Base-by-base conservation (phyloP, 2,329 filamentous ascomycete species). In the Exophiala aquamarina region DNA sequence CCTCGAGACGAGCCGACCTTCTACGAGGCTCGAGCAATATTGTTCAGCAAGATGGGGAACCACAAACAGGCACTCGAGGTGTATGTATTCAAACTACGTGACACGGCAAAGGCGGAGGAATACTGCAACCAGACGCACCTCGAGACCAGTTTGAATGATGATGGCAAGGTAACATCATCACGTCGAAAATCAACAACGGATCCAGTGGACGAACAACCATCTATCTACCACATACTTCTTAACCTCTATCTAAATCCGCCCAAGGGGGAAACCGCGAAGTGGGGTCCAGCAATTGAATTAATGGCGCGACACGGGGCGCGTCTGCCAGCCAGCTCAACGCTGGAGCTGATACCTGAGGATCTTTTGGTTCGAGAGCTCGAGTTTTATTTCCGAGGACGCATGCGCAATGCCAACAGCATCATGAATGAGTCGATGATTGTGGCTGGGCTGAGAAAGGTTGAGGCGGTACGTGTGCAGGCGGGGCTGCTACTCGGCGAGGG, bases 41-140 rank as follows among this genome's bases (percentile, higher is more conserved):
- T 97, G 15, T 80, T 97, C 31, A 90, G 89, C 67, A 94, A 93
- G 59, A 95, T 97, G 88, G 89, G 89, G 5, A 86, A 92, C 60
- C 91, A 98, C 70, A 91, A 89, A 63, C 90, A 97, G 68, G 93
- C 93, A 0, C 73, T 98, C n/a, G 87, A 93, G 64, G 95, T 98
- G 42, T 98, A 95, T 65, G 92, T 97, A 20, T 98, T 96, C 70
- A 93, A 92, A 66, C 81, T 98, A 66, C 74, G 87, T 57, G 86
- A 95, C 65, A 92, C 88, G 54, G 74, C 72, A 10, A 97, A 95
- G 68, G 93, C 93, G 23, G 93, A 98, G 78, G 89, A 95, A 57
- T 89, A 98, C 70, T 97, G 93, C 73, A 96, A 96, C 68, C 84
- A 83, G 52, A 80, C 91, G 47, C 86, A 95, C 68, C 77, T 86